Evolutionary conservation across 345 rosid genomes (phyloP).

Genomic region (Eucalyptus tenuipes): DNA sequence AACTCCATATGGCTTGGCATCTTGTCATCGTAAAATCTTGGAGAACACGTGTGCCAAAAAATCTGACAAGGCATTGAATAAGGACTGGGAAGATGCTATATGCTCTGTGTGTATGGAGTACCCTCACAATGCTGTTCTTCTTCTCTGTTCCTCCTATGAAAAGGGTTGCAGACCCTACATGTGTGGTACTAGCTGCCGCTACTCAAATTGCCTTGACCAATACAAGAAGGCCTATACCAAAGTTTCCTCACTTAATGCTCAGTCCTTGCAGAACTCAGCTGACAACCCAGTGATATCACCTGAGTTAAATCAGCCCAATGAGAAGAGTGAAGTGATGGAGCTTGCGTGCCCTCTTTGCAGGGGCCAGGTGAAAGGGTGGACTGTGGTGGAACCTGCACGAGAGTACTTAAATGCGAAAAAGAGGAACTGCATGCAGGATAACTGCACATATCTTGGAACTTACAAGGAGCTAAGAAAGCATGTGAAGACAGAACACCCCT

Average conservation of each 20-base stretch:
- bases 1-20: constrained; percentile 36
- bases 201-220: constrained; percentile 91
- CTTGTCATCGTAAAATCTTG: constrained; percentile 12
- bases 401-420: constrained; percentile 56
- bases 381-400: constrained; percentile 84
- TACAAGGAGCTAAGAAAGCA: constrained; percentile 92
- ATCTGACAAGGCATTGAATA: constrained; percentile 39
- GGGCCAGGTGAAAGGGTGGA: constrained; percentile 98
- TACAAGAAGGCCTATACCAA: constrained; percentile 80
- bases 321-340: constrained; percentile 44
- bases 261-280: constrained; percentile 1
- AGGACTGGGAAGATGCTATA: constrained; percentile 79
- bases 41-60: constrained; percentile 24
- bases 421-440: constrained; percentile 94
- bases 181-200: constrained; percentile 97
- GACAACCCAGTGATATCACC: constrained; percentile 12
- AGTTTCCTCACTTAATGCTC: constrained; percentile 18
- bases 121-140: constrained; percentile 96
- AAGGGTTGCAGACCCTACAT: constrained; percentile 97
- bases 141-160: constrained; percentile 93
- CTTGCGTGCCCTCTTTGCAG: constrained; percentile 93
- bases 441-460: constrained; percentile 59
- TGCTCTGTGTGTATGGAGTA: constrained; percentile 98
- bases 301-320: constrained; percentile 16
- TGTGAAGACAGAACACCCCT: constrained; percentile 71